Evolutionary conservation across 441 rosid genomes (phyloP).

Genomic region (Bruguiera hainesii): DNA sequence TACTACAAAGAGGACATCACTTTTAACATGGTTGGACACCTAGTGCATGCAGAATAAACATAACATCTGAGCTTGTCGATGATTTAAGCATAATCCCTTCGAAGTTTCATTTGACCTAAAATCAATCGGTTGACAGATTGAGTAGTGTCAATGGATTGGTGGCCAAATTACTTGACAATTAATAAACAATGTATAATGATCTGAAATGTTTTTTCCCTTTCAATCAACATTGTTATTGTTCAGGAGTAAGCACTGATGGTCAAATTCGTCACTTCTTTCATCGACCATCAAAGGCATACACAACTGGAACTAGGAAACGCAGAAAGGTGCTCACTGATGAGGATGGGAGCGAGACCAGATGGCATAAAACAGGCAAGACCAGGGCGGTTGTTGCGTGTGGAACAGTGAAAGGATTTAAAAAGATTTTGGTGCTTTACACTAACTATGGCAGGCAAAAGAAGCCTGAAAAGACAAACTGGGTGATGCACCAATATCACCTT

Average conservation of each 20-base stretch:
- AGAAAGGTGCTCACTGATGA: conserved; percentile 82
- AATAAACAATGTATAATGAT: no score
- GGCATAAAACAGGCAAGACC: conserved; percentile 99
- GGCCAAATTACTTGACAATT: no score
- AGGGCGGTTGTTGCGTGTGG: conserved; percentile 57
- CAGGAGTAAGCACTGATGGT: conserved; percentile 89
- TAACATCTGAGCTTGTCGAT: no score
- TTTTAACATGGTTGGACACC: no score
- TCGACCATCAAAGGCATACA: conserved; percentile 96
- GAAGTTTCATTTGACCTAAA: no score
- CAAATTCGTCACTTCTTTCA: conserved; percentile 96
- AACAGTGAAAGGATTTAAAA: conserved; percentile 69
- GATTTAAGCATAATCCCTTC: no score
- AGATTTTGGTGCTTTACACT: conserved; percentile 90
- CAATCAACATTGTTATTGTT: neutral
- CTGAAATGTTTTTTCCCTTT: no score
- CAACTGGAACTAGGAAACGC: conserved; percentile 92
- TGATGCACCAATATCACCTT: conserved; percentile 96
- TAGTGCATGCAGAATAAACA: no score
- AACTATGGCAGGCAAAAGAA: conserved; percentile 91
- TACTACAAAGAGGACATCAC: no score
- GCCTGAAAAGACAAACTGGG: conserved; percentile 97
- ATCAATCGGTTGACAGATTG: no score
- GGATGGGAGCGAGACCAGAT: conserved; percentile 85
- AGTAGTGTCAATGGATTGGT: no score